These are phyloP conservation scores for Pseudogymnoascus sp. DNA, from an alignment of 2,329 filamentous ascomycete genomes.

Conservation along the genomic window DNA sequence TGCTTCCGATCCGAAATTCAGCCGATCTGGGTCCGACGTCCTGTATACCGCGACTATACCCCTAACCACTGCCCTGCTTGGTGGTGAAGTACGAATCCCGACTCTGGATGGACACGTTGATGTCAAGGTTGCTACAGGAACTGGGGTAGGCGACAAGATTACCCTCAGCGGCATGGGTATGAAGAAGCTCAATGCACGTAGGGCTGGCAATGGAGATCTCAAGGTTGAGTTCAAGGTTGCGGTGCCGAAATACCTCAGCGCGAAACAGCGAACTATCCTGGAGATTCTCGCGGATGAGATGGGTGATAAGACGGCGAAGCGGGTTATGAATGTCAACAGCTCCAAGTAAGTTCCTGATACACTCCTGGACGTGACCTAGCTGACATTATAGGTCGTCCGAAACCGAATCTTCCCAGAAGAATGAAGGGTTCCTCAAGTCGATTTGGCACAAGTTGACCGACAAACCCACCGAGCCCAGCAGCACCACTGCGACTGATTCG, in stretches of 20 bases:
- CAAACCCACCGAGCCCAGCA: constrained; percentile 34
- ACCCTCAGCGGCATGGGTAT: constrained; percentile 88
- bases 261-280: constrained; percentile 84
- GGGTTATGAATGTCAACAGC: constrained; percentile 75
- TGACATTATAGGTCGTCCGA: constrained; percentile 4
- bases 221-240: constrained; percentile 89
- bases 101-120: constrained; percentile 87
- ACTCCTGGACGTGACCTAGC: not conserved
- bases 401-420: constrained; percentile 47
- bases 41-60: constrained; percentile 88
- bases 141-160: constrained; percentile 84
- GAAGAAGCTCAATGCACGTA: constrained; percentile 68
- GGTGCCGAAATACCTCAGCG: constrained; percentile 89
- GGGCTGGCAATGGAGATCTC: constrained; percentile 67
- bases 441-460: constrained; percentile 92
- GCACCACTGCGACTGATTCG: not conserved
- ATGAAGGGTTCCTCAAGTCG: constrained; percentile 85
- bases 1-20: constrained; percentile 83
- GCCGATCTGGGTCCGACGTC: constrained; percentile 78
- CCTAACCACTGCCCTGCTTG: constrained; percentile 84
- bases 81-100: constrained; percentile 81
- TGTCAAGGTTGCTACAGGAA: constrained; percentile 85
- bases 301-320: constrained; percentile 82
- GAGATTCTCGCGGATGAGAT: constrained; percentile 97
- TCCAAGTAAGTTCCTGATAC: constrained; percentile 36